phyloP scores from a whole-genome alignment of 371 early-diverging fungal species.

The Basidiobolus meristosporus region DNA sequence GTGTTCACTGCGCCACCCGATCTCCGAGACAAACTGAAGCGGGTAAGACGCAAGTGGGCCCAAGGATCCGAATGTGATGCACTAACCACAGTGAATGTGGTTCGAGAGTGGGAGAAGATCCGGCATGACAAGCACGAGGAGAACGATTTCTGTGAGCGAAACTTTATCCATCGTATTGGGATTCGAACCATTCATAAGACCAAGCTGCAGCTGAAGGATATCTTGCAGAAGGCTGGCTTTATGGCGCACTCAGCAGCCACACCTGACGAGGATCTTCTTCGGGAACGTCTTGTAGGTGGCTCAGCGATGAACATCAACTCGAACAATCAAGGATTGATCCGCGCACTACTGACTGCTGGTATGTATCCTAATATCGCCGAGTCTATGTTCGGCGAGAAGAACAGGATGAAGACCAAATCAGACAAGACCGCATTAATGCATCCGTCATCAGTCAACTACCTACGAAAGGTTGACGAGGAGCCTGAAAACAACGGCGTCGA shows the following conservation, averaged over 20 bases:
- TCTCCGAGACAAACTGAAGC: too few species aligned
- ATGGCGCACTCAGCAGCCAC: neutral
- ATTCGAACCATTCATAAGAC: conserved; percentile 16
- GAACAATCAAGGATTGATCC: too few species aligned
- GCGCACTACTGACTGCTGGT: conserved; percentile 26
- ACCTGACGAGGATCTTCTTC: conserved; percentile 6
- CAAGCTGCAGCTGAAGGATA: conserved; percentile 14
- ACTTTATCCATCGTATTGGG: conserved; percentile 16
- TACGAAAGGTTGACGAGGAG: conserved; percentile 7
- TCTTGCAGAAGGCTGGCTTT: conserved; percentile 11
- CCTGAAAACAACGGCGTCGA: too few species aligned
- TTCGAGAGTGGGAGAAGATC: too few species aligned
- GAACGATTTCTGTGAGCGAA: conserved; percentile 12
- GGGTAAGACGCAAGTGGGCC: too few species aligned
- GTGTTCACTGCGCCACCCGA: too few species aligned
- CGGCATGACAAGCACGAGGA: too few species aligned
- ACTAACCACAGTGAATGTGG: too few species aligned
- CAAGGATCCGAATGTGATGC: too few species aligned
- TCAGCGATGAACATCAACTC: too few species aligned
- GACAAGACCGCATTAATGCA: conserved; percentile 15
- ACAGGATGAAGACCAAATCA: conserved; percentile 13
- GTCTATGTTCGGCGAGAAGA: too few species aligned
- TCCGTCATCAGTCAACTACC: conserved; percentile 16
- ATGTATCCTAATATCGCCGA: conserved; percentile 25
- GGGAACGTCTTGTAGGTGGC: too few species aligned